These are phyloP conservation scores for Mucor irregularis DNA, from an alignment of 371 early-diverging fungal species.

Conservation along the genomic window DNA sequence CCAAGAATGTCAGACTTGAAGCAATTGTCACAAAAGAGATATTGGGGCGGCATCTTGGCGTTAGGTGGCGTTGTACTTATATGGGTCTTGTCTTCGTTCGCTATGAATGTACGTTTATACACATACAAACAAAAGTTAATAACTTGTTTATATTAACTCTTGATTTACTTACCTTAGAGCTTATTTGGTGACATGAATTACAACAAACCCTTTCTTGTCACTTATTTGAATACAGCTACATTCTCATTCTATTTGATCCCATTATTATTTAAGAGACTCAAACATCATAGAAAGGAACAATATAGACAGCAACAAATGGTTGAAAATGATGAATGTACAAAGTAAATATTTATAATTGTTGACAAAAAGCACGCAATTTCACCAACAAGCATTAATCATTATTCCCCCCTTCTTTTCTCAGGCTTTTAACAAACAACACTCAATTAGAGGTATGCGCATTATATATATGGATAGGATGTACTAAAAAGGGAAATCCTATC, in stretches of 20 bases:
- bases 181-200: conserved; percentile 64
- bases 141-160: conserved; percentile 8
- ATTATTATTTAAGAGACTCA: conserved; percentile 21
- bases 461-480: conserved; percentile 6
- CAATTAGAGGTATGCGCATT: conserved; percentile 2
- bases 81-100: conserved; percentile 77
- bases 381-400: neutral
- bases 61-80: conserved; percentile 69
- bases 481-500: conserved; percentile 3
- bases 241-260: conserved; percentile 72
- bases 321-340: conserved; percentile 8
- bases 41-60: conserved; percentile 57
- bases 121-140: neutral
- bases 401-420: neutral
- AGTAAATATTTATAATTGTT: conserved; percentile 15
- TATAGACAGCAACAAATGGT: neutral
- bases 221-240: conserved; percentile 70
- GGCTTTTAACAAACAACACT: conserved; percentile 2
- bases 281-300: neutral
- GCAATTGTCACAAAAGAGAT: conserved; percentile 31
- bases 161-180: too few species aligned
- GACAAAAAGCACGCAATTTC: conserved; percentile 12
- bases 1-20: conserved; percentile 17
- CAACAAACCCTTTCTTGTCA: conserved; percentile 73
- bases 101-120: conserved; percentile 58